Percentiles rank a stretch among this genome's conserved stretches.
These are phyloP conservation scores for Cardiospermum halicacabum DNA, from an alignment of 345 rosid species.

Conservation along the genomic window DNA sequence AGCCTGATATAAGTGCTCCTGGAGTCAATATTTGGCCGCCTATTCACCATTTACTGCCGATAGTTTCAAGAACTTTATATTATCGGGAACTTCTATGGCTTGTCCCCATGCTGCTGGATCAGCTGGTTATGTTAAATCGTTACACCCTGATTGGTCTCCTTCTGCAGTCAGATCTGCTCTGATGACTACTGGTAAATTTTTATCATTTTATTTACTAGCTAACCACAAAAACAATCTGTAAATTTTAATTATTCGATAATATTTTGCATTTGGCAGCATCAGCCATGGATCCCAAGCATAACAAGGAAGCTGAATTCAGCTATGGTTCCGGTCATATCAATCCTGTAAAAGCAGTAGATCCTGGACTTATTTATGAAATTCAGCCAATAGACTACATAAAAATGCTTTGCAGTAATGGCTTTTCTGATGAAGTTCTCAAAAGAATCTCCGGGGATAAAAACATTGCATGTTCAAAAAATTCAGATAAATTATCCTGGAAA, in stretches of 20 bases:
- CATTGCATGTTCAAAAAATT: slow-evolving; percentile 20
- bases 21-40: too few species aligned
- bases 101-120: slow-evolving; percentile 31
- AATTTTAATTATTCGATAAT: too few species aligned
- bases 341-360: slow-evolving; percentile 27
- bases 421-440: slow-evolving; percentile 10
- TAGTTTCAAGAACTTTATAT: slow-evolving; percentile 19
- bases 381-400: slow-evolving; percentile 28
- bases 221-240: too few species aligned
- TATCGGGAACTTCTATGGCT: slow-evolving; percentile 33
- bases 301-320: slow-evolving; percentile 43
- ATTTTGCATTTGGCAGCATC: slow-evolving; percentile 21
- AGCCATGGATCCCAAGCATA: slow-evolving; percentile 25
- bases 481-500: slow-evolving; percentile 8
- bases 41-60: slow-evolving; percentile 27
- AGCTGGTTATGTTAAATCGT: slow-evolving; percentile 33
- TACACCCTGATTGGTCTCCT: slow-evolving; percentile 43
- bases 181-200: slow-evolving; percentile 39
- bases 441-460: slow-evolving; percentile 17
- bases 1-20: slow-evolving; percentile 44
- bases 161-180: slow-evolving; percentile 37
- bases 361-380: too few species aligned
- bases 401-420: slow-evolving; percentile 35
- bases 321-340: slow-evolving; percentile 41
- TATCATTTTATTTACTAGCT: too few species aligned